Conservation (phyloP, 768 basidiomycete species). For the Suillus decipiens region DNA sequence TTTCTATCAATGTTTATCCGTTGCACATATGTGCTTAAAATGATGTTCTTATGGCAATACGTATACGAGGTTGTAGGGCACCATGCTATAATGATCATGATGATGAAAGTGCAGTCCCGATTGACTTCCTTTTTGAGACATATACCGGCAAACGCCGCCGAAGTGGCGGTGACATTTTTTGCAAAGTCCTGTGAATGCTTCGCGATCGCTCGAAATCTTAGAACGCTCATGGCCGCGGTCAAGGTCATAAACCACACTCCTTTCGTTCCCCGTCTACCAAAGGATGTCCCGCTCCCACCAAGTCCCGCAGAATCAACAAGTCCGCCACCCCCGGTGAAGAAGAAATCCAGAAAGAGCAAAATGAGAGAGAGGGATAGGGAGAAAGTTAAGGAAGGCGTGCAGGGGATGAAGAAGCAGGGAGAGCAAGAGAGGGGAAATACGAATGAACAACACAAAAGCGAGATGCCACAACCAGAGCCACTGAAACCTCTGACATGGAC, state of each 20-base stretch:
- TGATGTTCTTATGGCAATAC: conserved; percentile 5
- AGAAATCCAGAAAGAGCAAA: conserved; percentile 40
- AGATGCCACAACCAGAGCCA: conserved; percentile 22
- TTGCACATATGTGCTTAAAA: neutral
- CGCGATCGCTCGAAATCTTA: conserved; percentile 5
- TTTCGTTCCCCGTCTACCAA: conserved; percentile 36
- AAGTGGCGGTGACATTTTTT: conserved; percentile 16
- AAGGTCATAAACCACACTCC: conserved; percentile 19
- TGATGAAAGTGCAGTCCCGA: neutral
- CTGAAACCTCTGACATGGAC: conserved; percentile 61
- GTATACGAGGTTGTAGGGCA: conserved; percentile 3
- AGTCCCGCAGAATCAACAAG: conserved; percentile 24
- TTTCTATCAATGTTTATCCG: neutral
- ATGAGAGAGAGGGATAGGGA: conserved; percentile 50
- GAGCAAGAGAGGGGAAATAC: conserved; percentile 5
- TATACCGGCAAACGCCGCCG: conserved; percentile 14
- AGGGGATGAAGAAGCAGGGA: conserved; percentile 19
- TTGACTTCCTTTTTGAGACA: conserved; percentile 1
- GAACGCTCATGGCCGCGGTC: conserved; percentile 18
- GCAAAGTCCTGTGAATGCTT: conserved; percentile 10
- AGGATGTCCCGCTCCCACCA: conserved; percentile 36
- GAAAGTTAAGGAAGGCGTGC: conserved; percentile 24
- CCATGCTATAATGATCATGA: neutral
- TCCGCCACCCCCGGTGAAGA: conserved; percentile 24
- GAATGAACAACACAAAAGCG: conserved; percentile 17